Evolutionary conservation across 2,329 filamentous ascomycete species (phyloP).

Genomic region (Mariannaea elegans): DNA sequence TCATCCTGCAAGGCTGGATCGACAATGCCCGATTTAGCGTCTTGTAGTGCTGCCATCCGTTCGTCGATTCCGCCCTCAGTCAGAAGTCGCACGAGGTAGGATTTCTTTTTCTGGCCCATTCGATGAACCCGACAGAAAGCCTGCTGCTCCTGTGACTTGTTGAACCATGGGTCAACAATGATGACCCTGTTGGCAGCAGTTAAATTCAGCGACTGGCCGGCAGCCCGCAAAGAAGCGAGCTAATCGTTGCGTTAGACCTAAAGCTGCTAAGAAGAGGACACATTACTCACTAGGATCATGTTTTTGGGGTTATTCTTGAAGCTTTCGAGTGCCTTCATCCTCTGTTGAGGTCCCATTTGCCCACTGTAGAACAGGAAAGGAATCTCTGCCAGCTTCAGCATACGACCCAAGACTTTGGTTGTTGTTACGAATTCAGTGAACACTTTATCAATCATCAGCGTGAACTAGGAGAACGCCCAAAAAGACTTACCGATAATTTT

Average conservation of each 20-base stretch:
- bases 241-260: constrained; percentile 26
- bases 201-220: constrained; percentile 52
- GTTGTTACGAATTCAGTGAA: constrained; percentile 48
- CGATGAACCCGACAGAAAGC: constrained; percentile 68
- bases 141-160: constrained; percentile 68
- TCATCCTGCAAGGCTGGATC: constrained; percentile 45
- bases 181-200: constrained; percentile 61
- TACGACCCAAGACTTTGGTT: constrained; percentile 46
- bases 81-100: constrained; percentile 66
- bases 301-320: constrained; percentile 31
- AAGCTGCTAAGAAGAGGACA: too few species aligned
- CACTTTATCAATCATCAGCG: constrained; percentile 34
- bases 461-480: fast-evolving
- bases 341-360: constrained; percentile 23
- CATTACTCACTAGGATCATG: constrained; percentile 48
- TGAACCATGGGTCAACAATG: constrained; percentile 69
- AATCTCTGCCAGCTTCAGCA: constrained; percentile 43
- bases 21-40: constrained; percentile 60
- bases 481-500: constrained; percentile 50
- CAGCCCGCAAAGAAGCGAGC: constrained; percentile 47
- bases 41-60: constrained; percentile 63
- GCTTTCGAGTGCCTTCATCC: constrained; percentile 18
- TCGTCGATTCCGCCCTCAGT: constrained; percentile 67
- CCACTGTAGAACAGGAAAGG: constrained; percentile 51
- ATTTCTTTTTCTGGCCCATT: constrained; percentile 69